These are phyloP conservation scores for Fusarium algeriense DNA, from an alignment of 2,329 filamentous ascomycete genomes.

Conservation along the genomic window DNA sequence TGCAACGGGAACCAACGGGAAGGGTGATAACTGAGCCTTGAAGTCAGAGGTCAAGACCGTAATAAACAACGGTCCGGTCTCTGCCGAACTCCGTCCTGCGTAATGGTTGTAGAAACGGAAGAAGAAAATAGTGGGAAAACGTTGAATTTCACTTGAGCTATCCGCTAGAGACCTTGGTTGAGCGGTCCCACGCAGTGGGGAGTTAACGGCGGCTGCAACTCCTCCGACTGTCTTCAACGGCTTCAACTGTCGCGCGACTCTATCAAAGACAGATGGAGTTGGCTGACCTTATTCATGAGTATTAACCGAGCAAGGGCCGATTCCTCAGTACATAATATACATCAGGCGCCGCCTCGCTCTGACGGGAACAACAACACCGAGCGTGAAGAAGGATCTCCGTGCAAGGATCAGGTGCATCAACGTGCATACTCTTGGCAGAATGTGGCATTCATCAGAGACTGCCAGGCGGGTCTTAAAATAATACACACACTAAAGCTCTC, in stretches of 20 bases:
- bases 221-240: slow-evolving; percentile 8
- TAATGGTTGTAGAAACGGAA: slow-evolving; percentile 31
- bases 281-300: slow-evolving; percentile 8
- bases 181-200: neutral
- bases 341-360: neutral
- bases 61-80: slow-evolving; percentile 27
- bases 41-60: slow-evolving; percentile 10
- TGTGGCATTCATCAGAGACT: slow-evolving; percentile 1
- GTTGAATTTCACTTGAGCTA: neutral
- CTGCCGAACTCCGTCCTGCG: slow-evolving; percentile 22
- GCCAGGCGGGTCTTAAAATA: neutral
- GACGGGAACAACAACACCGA: slow-evolving; percentile 17
- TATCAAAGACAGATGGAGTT: slow-evolving; percentile 6
- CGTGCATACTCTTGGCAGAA: slow-evolving; percentile 22
- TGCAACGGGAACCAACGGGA: slow-evolving; percentile 33
- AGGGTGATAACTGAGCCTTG: slow-evolving; percentile 8
- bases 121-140: slow-evolving; percentile 11
- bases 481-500: no score
- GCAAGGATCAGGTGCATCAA: slow-evolving; percentile 17
- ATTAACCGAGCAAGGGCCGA: slow-evolving; percentile 33
- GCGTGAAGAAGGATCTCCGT: slow-evolving; percentile 19
- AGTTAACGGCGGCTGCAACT: neutral
- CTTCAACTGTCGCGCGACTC: slow-evolving; percentile 12
- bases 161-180: neutral
- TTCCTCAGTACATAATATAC: slow-evolving; percentile 11